Evolutionary conservation across 2,329 filamentous ascomycete genomes (phyloP).

Genomic region (Sporothrix phasma): DNA sequence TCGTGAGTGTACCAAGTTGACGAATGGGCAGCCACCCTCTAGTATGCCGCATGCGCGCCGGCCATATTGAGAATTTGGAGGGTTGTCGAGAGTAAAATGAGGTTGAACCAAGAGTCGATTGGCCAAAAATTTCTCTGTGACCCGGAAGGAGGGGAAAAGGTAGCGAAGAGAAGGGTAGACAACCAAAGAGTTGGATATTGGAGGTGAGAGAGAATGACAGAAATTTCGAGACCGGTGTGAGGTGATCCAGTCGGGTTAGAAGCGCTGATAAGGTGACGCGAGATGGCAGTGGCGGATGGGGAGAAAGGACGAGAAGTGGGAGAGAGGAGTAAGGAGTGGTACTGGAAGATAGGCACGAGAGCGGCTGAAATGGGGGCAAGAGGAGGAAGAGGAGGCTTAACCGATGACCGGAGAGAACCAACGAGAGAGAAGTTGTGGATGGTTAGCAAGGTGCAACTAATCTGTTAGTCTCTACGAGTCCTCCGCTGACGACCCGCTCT

Average conservation of each 20-base stretch:
- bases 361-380: not conserved
- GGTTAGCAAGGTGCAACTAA: too few species aligned
- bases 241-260: not conserved
- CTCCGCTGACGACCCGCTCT: not conserved
- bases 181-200: not conserved
- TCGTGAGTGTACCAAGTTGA: slow-evolving; percentile 34
- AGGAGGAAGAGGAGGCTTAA: slow-evolving; percentile 6
- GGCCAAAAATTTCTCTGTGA: not conserved
- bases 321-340: slow-evolving; percentile 20
- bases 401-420: not conserved
- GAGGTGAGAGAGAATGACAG: not conserved
- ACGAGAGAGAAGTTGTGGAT: not conserved
- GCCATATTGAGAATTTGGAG: slow-evolving; percentile 30
- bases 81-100: too few species aligned
- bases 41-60: slow-evolving; percentile 37
- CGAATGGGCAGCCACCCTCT: slow-evolving; percentile 43
- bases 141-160: not conserved
- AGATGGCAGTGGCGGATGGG: not conserved
- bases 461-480: too few species aligned
- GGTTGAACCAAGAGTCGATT: not conserved
- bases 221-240: not conserved
- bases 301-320: not conserved
- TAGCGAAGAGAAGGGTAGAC: not conserved
- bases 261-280: not conserved
- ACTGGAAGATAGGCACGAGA: not conserved